Evolutionary conservation across 2,329 filamentous ascomycete species (phyloP).

Genomic region (Cladophialophora yegresii): DNA sequence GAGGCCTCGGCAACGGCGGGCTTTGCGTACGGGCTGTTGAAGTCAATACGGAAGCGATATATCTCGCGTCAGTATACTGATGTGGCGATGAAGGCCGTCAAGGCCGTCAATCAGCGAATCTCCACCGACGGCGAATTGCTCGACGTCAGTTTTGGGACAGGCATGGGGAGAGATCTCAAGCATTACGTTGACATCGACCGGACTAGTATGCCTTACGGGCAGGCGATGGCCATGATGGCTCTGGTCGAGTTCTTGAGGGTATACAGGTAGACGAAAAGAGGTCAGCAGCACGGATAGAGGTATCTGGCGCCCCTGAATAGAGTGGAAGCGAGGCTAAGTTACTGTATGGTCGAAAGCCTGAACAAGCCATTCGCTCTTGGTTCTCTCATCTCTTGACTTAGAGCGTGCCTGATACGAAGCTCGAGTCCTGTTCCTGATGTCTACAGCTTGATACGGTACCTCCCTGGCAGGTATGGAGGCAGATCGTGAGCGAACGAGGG

Average conservation of each 20-base stretch:
- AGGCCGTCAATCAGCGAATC: conserved; percentile 67
- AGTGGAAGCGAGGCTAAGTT: too few relatives aligned
- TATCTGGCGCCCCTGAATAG: too few relatives aligned
- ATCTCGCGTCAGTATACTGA: conserved; percentile 61
- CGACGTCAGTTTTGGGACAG: conserved; percentile 76
- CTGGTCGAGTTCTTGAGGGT: conserved; percentile 70
- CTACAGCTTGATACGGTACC: too few relatives aligned
- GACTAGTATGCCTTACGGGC: conserved; percentile 82
- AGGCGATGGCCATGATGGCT: conserved; percentile 82
- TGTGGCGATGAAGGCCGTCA: conserved; percentile 65
- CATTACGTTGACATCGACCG: conserved; percentile 75
- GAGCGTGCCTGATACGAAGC: too few relatives aligned
- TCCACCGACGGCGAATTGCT: conserved; percentile 68
- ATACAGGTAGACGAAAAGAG: conserved; percentile 46
- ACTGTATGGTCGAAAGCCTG: too few relatives aligned
- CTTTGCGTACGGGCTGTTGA: conserved; percentile 78
- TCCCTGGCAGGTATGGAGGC: too few relatives aligned
- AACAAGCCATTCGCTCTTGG: too few relatives aligned
- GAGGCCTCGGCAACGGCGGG: conserved; percentile 78
- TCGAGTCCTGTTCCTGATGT: too few relatives aligned
- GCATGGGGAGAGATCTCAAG: conserved; percentile 71
- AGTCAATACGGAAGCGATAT: conserved; percentile 70
- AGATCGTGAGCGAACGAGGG: too few relatives aligned
- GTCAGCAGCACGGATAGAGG: too few relatives aligned
- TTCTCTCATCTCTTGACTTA: too few relatives aligned